phyloP scores from a whole-genome alignment of 1,139 yeast genomes.

The Geotrichum europaeum region DNA sequence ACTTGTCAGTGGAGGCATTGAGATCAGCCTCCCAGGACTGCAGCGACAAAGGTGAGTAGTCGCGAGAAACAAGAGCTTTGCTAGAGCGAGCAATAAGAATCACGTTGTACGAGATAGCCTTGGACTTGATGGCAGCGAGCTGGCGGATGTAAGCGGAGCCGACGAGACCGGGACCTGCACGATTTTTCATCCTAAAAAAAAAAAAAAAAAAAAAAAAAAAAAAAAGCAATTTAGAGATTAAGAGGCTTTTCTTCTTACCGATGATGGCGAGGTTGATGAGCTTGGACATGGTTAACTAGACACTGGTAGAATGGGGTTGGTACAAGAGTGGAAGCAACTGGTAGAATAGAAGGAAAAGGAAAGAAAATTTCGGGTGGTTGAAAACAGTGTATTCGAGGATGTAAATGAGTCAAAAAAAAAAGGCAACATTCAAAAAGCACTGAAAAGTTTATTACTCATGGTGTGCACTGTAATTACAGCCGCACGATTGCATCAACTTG shows the following conservation, averaged over 20 bases:
- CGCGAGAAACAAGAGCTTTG: slow-evolving; percentile 60
- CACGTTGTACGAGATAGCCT: slow-evolving; percentile 53
- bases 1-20: slow-evolving; percentile 41
- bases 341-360: background rate
- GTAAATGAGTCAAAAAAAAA: background rate
- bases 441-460: background rate
- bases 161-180: slow-evolving; percentile 77
- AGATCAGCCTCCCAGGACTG: slow-evolving; percentile 48
- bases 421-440: background rate
- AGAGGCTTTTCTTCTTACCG: background rate
- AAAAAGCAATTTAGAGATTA: too few species aligned
- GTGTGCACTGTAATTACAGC: background rate
- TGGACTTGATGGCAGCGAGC: slow-evolving; percentile 45
- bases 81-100: slow-evolving; percentile 71
- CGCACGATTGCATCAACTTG: background rate
- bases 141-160: slow-evolving; percentile 87
- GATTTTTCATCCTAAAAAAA: background rate
- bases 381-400: background rate
- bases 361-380: background rate
- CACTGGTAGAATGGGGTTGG: background rate
- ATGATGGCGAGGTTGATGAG: slow-evolving; percentile 13
- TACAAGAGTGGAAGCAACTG: background rate
- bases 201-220: too few species aligned
- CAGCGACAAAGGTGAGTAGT: slow-evolving; percentile 66
- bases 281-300: slow-evolving; percentile 8